Evolutionary conservation across 768 basidiomycete genomes (phyloP).

Genomic region (Cantharellus anzutake): DNA sequence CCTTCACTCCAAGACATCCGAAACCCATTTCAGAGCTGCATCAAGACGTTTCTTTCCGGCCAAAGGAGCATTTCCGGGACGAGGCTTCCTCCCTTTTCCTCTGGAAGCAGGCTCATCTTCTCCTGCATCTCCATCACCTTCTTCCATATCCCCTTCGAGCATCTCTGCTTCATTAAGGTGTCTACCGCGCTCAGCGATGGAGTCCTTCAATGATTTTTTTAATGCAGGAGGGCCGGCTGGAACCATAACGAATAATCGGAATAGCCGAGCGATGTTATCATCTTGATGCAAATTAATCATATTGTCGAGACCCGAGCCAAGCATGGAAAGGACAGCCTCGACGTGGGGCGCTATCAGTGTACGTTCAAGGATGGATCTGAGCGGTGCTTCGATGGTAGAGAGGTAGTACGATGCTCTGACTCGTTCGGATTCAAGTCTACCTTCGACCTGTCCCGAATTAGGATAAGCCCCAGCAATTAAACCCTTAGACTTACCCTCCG

Average conservation of each 20-base stretch:
- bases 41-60: conserved; percentile 29
- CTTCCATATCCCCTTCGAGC: conserved; percentile 17
- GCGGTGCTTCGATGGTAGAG: conserved; percentile 45
- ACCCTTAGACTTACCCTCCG: conserved; percentile 35
- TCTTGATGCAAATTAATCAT: conserved; percentile 73
- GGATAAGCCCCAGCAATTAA: neutral
- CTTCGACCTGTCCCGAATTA: conserved; percentile 39
- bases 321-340: conserved; percentile 51
- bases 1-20: conserved; percentile 81
- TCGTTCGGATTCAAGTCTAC: conserved; percentile 64
- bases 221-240: conserved; percentile 45
- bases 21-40: conserved; percentile 79
- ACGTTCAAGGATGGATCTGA: conserved; percentile 59
- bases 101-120: conserved; percentile 27
- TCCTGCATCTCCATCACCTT: conserved; percentile 19
- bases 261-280: conserved; percentile 61
- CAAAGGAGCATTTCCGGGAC: conserved; percentile 12
- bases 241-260: conserved; percentile 51
- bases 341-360: conserved; percentile 66
- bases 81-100: conserved; percentile 28
- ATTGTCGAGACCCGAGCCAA: conserved; percentile 63
- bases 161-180: conserved; percentile 48
- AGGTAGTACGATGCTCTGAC: conserved; percentile 75
- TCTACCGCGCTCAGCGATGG: conserved; percentile 52
- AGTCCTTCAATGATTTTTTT: conserved; percentile 47